Base-by-base conservation (phyloP, 2,329 filamentous ascomycete genomes). In the Ophiostoma pallidulum region DNA sequence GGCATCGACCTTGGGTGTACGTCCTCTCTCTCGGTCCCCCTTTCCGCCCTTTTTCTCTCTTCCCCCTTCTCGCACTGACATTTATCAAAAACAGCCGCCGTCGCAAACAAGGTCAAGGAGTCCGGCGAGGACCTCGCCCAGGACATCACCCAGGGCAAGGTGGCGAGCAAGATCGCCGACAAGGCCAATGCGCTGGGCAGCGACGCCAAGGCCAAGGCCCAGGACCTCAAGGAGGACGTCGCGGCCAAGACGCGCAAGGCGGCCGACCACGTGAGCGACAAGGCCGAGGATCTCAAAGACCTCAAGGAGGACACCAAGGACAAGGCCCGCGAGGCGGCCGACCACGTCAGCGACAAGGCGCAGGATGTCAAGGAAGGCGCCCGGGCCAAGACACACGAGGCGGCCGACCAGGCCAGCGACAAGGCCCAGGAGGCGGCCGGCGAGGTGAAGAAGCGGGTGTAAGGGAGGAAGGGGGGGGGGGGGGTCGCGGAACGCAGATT, bases 1-100 rank as follows among this genome's bases (percentile, higher is more conserved):
- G 77, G 76, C 14, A 78, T 84, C 59, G 69, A 83, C 55, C 65
- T 68, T 40, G 72, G 73, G 41, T 62, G 80, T 81, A 67, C 50
- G 73, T 68, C 22, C 7, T 26, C 33, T 16, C 37, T 9, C 5
- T 26, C 14, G 12, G n/a, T 10, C 13, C 18, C 9, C 22, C 43
- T 14, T 43, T 31, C 20, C 29, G 2, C 20, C 26, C 10, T 5
- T 14, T 29, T 41, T 16, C 9, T 5, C 36, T 22, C 13, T 10
- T 20, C 8, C n/a, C n/a, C n/a, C n/a, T n/a, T n/a, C n/a, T n/a
- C n/a, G n/a, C n/a, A n/a, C n/a, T n/a, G n/a, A n/a, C n/a, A n/a
- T n/a, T n/a, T n/a, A n/a, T n/a, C 18, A 12, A 14, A 19, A 4
- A n/a, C 41, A 71, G 68, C 64, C 38, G 59, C 58, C 19, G 64